Conservation (phyloP, 2,329 filamentous ascomycete genomes). For the Lomentospora prolificans region DNA sequence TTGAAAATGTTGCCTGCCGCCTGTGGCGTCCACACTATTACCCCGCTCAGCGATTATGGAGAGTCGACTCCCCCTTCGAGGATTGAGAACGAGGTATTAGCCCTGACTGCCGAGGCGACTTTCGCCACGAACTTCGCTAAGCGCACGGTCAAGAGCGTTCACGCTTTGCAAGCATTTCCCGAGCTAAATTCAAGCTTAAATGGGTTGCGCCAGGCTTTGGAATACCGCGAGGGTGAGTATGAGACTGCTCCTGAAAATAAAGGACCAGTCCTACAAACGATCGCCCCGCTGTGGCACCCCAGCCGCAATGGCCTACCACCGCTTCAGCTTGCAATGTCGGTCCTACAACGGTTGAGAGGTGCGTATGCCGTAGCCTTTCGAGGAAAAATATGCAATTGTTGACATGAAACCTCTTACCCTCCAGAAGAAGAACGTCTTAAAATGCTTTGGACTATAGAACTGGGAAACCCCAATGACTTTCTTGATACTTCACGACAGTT, state of each 20-base stretch:
- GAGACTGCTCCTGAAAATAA: too few relatives aligned
- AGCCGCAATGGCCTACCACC: not conserved
- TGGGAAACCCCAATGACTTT: not conserved
- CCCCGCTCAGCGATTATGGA: not conserved
- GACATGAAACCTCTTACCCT: not conserved
- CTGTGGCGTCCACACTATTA: too few relatives aligned
- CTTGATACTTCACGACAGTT: not conserved
- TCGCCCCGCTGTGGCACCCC: too few relatives aligned
- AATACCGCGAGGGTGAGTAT: not conserved
- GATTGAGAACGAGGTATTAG: not conserved
- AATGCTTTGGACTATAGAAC: not conserved
- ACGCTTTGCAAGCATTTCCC: not conserved
- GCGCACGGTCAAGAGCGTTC: not conserved
- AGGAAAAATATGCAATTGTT: not conserved
- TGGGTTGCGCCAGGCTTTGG: not conserved
- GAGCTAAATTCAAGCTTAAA: not conserved
- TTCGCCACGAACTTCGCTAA: not conserved
- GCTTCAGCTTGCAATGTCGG: not conserved
- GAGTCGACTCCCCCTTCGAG: not conserved
- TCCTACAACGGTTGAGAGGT: not conserved
- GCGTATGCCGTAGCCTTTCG: not conserved
- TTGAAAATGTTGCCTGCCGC: too few relatives aligned
- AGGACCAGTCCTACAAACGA: too few relatives aligned
- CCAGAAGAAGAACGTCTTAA: not conserved
- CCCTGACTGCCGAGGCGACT: not conserved